These are phyloP conservation scores for Paxillus rubicundulus DNA, from an alignment of 768 basidiomycete species.

Conservation along the genomic window DNA sequence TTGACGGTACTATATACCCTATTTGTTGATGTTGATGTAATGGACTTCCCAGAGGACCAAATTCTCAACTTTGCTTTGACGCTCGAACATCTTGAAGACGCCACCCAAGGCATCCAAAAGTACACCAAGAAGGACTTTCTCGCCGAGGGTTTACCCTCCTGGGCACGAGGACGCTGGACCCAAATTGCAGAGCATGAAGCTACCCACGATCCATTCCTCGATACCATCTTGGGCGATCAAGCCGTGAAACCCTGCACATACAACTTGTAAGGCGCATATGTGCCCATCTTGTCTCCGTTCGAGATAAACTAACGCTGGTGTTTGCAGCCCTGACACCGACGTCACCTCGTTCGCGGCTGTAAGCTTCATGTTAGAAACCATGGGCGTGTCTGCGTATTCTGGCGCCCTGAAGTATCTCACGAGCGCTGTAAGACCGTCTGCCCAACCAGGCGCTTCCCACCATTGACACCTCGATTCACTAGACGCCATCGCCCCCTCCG, in stretches of 20 bases:
- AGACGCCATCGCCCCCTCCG: constrained; percentile 51
- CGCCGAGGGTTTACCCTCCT: constrained; percentile 34
- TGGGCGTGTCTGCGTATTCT: constrained; percentile 56
- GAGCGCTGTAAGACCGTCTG: constrained; percentile 15
- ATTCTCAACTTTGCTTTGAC: too few relatives aligned
- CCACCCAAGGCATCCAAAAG: too few relatives aligned
- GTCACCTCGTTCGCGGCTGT: constrained; percentile 42
- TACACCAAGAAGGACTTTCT: constrained; percentile 21
- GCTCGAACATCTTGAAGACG: too few relatives aligned
- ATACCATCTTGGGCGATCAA: constrained; percentile 3
- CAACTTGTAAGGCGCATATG: constrained; percentile 5
- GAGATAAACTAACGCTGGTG: not conserved
- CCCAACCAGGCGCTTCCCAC: not conserved
- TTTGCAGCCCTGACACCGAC: constrained; percentile 41
- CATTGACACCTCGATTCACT: constrained; percentile 9
- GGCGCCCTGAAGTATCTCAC: constrained; percentile 48
- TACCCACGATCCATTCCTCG: constrained; percentile 44
- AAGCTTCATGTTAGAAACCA: constrained; percentile 49
- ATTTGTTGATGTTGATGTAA: not conserved
- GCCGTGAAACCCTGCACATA: constrained; percentile 12
- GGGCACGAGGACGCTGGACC: constrained; percentile 21
- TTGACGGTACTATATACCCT: too few relatives aligned
- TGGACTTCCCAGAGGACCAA: too few relatives aligned
- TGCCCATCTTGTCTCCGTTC: not conserved
- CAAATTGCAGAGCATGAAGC: constrained; percentile 23